These are phyloP conservation scores for Scedosporium aurantiacum DNA, from an alignment of 2,329 filamentous ascomycete genomes.

Conservation along the genomic window DNA sequence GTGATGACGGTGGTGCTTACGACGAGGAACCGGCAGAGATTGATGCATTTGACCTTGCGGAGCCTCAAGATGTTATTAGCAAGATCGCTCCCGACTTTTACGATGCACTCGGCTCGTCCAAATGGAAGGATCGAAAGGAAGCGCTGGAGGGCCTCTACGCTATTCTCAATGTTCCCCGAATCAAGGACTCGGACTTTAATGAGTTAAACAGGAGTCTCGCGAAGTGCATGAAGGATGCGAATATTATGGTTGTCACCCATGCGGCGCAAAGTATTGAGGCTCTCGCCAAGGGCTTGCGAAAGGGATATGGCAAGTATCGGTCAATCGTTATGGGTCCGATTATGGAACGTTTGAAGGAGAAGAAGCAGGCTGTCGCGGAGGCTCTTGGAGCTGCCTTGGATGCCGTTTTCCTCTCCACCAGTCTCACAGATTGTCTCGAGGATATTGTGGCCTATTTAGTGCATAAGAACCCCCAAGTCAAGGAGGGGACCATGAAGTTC, in stretches of 20 bases:
- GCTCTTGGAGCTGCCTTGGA: constrained; percentile 80
- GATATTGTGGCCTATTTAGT: constrained; percentile 75
- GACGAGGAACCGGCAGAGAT: constrained; percentile 55
- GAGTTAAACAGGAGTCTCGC: constrained; percentile 76
- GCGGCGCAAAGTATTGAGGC: constrained; percentile 89
- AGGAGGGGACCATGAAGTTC: constrained; percentile 89
- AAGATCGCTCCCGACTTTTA: constrained; percentile 74
- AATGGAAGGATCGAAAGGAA: constrained; percentile 98
- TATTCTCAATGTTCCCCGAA: constrained; percentile 71
- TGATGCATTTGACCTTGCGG: constrained; percentile 71
- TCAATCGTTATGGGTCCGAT: constrained; percentile 74
- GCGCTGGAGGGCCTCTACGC: constrained; percentile 72
- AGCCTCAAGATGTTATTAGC: constrained; percentile 75
- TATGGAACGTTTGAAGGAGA: constrained; percentile 93
- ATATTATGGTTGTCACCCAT: constrained; percentile 85
- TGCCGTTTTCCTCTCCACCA: constrained; percentile 52
- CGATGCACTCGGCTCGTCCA: constrained; percentile 77
- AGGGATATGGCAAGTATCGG: constrained; percentile 69
- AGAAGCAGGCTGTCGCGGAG: constrained; percentile 82
- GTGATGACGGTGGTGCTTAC: constrained; percentile 44
- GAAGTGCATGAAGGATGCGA: constrained; percentile 98
- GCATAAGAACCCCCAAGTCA: constrained; percentile 96
- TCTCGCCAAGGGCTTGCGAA: constrained; percentile 74
- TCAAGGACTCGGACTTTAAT: constrained; percentile 82
- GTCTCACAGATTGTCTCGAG: constrained; percentile 76